Conservation (phyloP, 176 grass and related monocot genomes). For the Oryza coarctata region DNA sequence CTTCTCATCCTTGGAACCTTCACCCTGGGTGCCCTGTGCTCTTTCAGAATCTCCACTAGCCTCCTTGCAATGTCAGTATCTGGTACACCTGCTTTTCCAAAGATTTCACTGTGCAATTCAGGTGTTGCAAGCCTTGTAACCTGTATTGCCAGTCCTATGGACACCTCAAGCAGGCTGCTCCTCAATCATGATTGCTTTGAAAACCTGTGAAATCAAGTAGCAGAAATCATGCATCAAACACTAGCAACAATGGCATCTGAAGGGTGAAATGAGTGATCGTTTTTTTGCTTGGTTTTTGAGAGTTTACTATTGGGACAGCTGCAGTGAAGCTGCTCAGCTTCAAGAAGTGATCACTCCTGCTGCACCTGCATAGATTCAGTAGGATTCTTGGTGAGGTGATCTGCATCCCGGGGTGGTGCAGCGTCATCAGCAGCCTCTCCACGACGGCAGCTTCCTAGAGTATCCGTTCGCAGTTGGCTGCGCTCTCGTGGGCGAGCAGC, state of each 20-base stretch:
- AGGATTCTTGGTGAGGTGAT: slow-evolving; percentile 48
- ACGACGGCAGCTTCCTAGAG: slow-evolving; percentile 16
- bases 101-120: background rate
- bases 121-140: slow-evolving; percentile 11
- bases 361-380: slow-evolving; percentile 41
- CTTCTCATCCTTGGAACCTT: slow-evolving; percentile 43
- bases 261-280: background rate
- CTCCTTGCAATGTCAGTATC: background rate
- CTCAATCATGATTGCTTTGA: slow-evolving; percentile 17
- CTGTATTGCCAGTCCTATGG: slow-evolving; percentile 25
- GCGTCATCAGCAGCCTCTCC: slow-evolving; percentile 26
- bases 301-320: slow-evolving; percentile 22
- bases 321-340: slow-evolving; percentile 27
- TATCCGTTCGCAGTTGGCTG: slow-evolving; percentile 19
- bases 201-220: slow-evolving; percentile 6
- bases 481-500: slow-evolving; percentile 26
- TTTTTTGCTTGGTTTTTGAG: background rate
- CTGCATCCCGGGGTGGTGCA: slow-evolving; percentile 3
- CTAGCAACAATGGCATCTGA: background rate
- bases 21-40: slow-evolving; percentile 26
- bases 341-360: background rate
- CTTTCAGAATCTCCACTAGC: slow-evolving; percentile 33
- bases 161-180: slow-evolving; percentile 29
- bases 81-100: slow-evolving; percentile 4
- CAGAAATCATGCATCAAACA: background rate